Base-by-base conservation (phyloP, 1,139 yeast genomes). In the Geotrichum siamense region DNA sequence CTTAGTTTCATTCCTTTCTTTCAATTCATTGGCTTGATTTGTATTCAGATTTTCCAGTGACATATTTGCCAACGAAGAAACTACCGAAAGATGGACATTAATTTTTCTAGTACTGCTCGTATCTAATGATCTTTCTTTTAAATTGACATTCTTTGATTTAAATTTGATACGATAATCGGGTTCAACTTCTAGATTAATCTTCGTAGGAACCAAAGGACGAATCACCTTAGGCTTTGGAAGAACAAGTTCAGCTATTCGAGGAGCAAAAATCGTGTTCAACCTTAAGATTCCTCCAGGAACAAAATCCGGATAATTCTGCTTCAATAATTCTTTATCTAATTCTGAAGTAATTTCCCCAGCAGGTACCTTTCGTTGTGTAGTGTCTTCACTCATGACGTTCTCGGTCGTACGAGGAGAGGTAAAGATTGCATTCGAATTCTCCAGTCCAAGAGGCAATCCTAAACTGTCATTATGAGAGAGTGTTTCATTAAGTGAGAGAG, bases 191-290 rank as follows among this genome's bases (percentile, higher is more conserved):
- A 68, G 52, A 17, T 54, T 49, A 10, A 60, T 52, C 19, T 65
- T 52, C 1, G 77, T 69, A 0, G 94, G 93, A 1, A 81, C 67
- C 38, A 83, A 61, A 0, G 87, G 82, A 47, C 76, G 74, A n/a
- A 65, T 60, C 5, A 56, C 55, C 13, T 76, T 69, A 0, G 86
- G 83, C 27, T 68, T 65, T 26, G 77, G 75, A 44, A 71, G 76
- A 28, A 67, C 64, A 52, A 74, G 75, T 46, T 70, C 73, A 25
- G 68, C 63, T 0, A 89, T 83, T 20, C 72, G 70, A 1, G 86
- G 78, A 3, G 82, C 76, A 55, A 82, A 82, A 39, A 83, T 66
- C 5, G 75, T 62, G 58, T 82, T 85, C 72, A 82, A 78, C 54
- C 78, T 76, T 55, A 82, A 68, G 1, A 81, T 74, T 38, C 72